Percentiles rank a stretch among this genome's conserved stretches.
Conservation (phyloP, 768 basidiomycete genomes). For the Suillus alpinus region DNA sequence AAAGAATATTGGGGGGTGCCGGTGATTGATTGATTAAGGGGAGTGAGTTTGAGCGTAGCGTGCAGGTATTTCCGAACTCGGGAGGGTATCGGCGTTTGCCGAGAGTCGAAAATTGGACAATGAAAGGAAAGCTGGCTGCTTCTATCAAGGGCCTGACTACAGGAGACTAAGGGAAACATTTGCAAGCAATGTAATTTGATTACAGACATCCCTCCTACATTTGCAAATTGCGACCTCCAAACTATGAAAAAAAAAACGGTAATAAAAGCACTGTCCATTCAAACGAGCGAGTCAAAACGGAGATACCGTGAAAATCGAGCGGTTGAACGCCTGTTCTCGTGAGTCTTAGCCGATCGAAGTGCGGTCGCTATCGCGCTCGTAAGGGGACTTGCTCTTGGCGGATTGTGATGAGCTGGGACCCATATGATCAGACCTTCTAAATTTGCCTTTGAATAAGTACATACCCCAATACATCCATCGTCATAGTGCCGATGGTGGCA, state of each 20-base stretch:
- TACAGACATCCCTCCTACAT: neutral
- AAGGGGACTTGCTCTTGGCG: neutral
- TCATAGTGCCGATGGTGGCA: slow-evolving; percentile 60
- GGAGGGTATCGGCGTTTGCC: too few relatives aligned
- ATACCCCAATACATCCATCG: slow-evolving; percentile 52
- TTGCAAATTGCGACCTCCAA: neutral
- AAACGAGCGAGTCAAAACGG: neutral
- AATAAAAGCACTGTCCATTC: neutral
- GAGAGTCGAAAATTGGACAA: too few relatives aligned
- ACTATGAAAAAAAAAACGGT: neutral
- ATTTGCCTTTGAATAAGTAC: neutral
- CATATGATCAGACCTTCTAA: neutral
- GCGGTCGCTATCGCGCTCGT: neutral
- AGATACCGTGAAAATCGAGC: neutral
- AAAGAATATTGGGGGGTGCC: too few relatives aligned
- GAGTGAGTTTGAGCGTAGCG: too few relatives aligned
- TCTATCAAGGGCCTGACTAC: too few relatives aligned
- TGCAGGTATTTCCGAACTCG: too few relatives aligned
- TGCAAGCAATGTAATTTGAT: neutral
- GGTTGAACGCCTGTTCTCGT: neutral
- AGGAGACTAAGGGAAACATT: too few relatives aligned
- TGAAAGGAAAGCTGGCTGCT: too few relatives aligned
- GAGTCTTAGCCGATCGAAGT: neutral
- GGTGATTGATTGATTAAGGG: too few relatives aligned
- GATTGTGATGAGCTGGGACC: neutral